Conservation (phyloP, 768 basidiomycete genomes). For the Trametes cubensis region DNA sequence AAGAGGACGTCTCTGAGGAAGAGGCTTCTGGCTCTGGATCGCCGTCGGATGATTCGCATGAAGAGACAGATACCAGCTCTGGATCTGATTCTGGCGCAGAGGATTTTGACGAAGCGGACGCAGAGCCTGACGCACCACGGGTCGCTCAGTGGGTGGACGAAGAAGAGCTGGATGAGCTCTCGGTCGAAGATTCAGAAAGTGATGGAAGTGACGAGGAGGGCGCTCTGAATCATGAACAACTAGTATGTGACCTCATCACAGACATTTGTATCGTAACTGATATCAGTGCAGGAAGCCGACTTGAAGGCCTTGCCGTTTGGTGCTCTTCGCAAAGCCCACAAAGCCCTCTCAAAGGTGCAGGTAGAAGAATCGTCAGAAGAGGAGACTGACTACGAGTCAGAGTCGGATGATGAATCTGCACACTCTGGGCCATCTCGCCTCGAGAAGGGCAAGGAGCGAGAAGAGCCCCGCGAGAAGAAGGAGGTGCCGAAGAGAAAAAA, state of each 20-base stretch:
- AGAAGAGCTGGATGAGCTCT: constrained; percentile 37
- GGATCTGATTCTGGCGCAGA: constrained; percentile 24
- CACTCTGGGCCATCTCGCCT: constrained; percentile 2
- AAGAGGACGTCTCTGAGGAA: constrained; percentile 12
- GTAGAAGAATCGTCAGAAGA: constrained; percentile 26
- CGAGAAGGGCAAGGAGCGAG: constrained; percentile 38
- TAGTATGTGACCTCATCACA: constrained; percentile 14
- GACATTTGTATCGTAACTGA: too few species aligned
- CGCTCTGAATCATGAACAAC: constrained; percentile 10
- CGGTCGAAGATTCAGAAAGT: constrained; percentile 6
- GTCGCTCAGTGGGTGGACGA: constrained; percentile 65
- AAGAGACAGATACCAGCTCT: constrained; percentile 34
- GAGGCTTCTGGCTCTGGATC: constrained; percentile 9
- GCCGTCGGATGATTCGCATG: not conserved
- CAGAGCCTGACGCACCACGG: constrained; percentile 55
- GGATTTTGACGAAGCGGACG: constrained; percentile 5
- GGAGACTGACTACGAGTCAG: constrained; percentile 24
- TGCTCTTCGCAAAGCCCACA: constrained; percentile 26
- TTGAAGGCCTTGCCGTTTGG: constrained; percentile 33
- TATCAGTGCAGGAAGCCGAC: constrained; percentile 11
- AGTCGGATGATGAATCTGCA: constrained; percentile 20
- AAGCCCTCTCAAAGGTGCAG: constrained; percentile 20
- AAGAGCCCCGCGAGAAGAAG: constrained; percentile 46
- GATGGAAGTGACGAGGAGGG: constrained; percentile 15
- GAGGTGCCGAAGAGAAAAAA: constrained; percentile 62